Conservation (phyloP, 2,329 filamentous ascomycete species). For the Xylariales sp. region DNA sequence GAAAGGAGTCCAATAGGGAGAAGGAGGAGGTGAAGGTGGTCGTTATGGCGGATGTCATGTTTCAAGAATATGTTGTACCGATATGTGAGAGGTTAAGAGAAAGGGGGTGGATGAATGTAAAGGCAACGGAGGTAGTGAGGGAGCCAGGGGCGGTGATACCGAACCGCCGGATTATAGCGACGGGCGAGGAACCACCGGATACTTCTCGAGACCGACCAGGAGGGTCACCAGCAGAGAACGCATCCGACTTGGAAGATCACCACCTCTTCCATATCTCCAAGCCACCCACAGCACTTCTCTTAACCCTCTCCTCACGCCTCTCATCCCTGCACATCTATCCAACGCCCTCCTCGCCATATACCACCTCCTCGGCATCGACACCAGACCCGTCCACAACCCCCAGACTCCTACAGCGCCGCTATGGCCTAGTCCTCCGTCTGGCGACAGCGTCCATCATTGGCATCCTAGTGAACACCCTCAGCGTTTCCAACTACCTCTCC, state of each 20-base stretch:
- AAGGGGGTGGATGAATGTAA: slow-evolving; percentile 65
- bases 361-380: slow-evolving; percentile 41
- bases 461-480: slow-evolving; percentile 93
- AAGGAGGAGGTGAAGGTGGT: slow-evolving; percentile 62
- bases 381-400: slow-evolving; percentile 37
- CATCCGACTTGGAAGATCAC: slow-evolving; percentile 55
- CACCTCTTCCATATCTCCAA: slow-evolving; percentile 81
- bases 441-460: slow-evolving; percentile 81
- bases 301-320: slow-evolving; percentile 82
- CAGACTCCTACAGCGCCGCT: slow-evolving; percentile 71
- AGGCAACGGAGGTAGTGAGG: slow-evolving; percentile 68
- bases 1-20: slow-evolving; percentile 62
- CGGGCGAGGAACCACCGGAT: slow-evolving; percentile 36
- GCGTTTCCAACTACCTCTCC: slow-evolving; percentile 81
- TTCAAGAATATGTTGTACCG: slow-evolving; percentile 64
- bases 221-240: slow-evolving; percentile 15
- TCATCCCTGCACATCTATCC: slow-evolving; percentile 74
- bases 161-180: slow-evolving; percentile 62
- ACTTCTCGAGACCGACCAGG: too few relatives aligned
- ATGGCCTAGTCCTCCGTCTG: slow-evolving; percentile 78
- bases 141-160: slow-evolving; percentile 77
- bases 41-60: slow-evolving; percentile 87
- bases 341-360: slow-evolving; percentile 42
- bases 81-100: slow-evolving; percentile 51
- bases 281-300: slow-evolving; percentile 74